Base-by-base conservation (phyloP, 495 filamentous ascomycete species). In the Xylaria intraflava region DNA sequence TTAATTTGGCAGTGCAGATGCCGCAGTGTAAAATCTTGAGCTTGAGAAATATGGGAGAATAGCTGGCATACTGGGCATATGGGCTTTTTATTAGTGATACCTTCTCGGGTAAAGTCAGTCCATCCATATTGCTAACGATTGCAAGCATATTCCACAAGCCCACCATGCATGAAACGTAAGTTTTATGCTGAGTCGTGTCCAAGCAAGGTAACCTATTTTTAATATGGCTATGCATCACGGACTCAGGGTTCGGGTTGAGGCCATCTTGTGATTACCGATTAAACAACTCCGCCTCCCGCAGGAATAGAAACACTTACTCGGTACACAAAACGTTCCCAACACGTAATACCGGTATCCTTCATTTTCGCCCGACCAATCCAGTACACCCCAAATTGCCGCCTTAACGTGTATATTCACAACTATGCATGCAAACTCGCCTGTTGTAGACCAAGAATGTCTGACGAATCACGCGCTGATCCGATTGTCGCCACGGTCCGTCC, bases 171-270 rank as follows among this genome's bases (percentile, higher is more conserved):
- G 33, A n/a, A 31, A 39, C 38, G 22, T 40, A 12, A 12, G 30
- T 22, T n/a, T 23, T 40, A 26, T 24, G 31, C 29, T 16, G 22
- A 46, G 31, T 40, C 17, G 45, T 6, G 33, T 46, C 33, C 42
- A 30, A 24, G 46, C 23, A 53, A n/a, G n/a, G n/a, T 26, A 44
- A 46, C 43, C 51, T 53, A 53, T 53, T 53, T 53, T 53, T 53
- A 53, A 46, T n/a, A 16, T 17, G 17, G 3, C 17, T 11, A 46
- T 26, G 19, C 31, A n/a, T n/a, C n/a, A n/a, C n/a, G n/a, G n/a
- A n/a, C n/a, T n/a, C n/a, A n/a, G n/a, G n/a, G n/a, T n/a, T n/a
- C n/a, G n/a, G n/a, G 6, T 40, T 3, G n/a, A 53, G 38, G 27
- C 38, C 38, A 29, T 51, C 33, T 26, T 20, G 31, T 14, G 22